Evolutionary conservation across 2,329 filamentous ascomycete genomes (phyloP), one percentile per base, ranked within the genome.

Genomic region (Penicillium sp.): DNA sequence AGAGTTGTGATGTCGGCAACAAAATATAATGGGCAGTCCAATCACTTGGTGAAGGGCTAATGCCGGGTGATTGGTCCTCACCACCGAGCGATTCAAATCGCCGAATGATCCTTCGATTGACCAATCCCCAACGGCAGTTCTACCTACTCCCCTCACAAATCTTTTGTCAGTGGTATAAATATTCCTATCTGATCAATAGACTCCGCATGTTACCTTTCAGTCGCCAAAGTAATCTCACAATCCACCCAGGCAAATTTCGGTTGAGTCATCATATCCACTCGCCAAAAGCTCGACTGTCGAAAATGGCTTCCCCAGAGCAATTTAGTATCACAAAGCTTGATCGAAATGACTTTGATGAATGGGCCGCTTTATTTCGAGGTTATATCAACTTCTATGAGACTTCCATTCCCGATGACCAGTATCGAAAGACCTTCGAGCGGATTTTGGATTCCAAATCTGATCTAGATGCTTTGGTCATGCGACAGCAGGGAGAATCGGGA

Each of bases 301-400:
- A 34, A 34, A 34, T 34, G 31, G 31, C 31, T 34, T 34, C 5
- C 9, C 11, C 31, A 10, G 31, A 10, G 10, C 8, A 21, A n/a
- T 29, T 31, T 27, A 21, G 16, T 31, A 54, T 54, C 41, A 54
- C 45, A 6, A 49, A 49, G 18, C 45, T 54, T 5, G 34, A 45
- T 29, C 32, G 32, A 13, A 31, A 41, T 18, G 51, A 54, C 24
- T 54, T 54, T 29, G 41, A 48, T 5, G 51, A 54, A 34, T 54
- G 51, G 51, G 32, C 51, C 21, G 14, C 34, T 13, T 36, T 54
- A 6, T 54, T 54, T 22, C 43, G 42, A 10, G 51, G 3, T 10
- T 54, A 54, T 18, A 54, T 54, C 41, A 42, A 49, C 9, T 54
- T 54, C 46, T 54, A 54, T 13, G 32, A 49, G 24, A 45, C 51